A percentile compares a stretch with the other conserved stretches of the same genome.
Conservation (phyloP, 495 filamentous ascomycete species). For the Aspergillus sclerotioniger region DNA sequence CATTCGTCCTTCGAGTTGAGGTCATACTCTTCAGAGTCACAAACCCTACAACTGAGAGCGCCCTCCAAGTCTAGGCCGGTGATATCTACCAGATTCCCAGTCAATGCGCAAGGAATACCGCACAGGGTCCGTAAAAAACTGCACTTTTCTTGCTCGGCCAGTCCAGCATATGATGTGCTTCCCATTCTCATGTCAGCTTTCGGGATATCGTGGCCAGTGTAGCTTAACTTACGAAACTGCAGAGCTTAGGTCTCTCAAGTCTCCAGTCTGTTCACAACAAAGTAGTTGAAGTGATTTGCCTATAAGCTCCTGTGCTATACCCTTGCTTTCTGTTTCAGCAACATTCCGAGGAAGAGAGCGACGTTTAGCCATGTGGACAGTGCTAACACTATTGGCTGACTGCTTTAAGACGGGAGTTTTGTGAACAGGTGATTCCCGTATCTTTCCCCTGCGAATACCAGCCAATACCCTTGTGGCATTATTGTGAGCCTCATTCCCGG, state of each 20-base stretch:
- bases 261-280: constrained; percentile 13
- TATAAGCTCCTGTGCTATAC: constrained; percentile 23
- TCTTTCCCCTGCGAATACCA: neutral
- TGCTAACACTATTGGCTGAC: constrained; percentile 10
- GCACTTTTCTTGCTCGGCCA: constrained; percentile 31
- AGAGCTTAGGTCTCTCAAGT: constrained; percentile 25
- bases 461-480: neutral
- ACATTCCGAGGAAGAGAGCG: constrained; percentile 20
- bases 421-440: constrained; percentile 13
- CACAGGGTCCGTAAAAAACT: constrained; percentile 36
- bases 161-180: constrained; percentile 26
- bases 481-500: neutral
- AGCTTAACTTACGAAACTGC: constrained; percentile 31
- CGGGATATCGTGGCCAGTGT: constrained; percentile 7
- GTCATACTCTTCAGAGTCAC: constrained; percentile 29
- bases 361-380: constrained; percentile 27
- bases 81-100: constrained; percentile 23
- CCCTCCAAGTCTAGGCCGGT: constrained; percentile 19
- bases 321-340: neutral
- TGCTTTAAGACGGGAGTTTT: constrained; percentile 3
- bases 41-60: constrained; percentile 35
- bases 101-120: constrained; percentile 44
- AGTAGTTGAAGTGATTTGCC: constrained; percentile 21
- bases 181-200: constrained; percentile 13
- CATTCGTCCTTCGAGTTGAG: constrained; percentile 16